Evolutionary conservation across 768 basidiomycete genomes (phyloP).

Genomic region (Amanita thiersii): DNA sequence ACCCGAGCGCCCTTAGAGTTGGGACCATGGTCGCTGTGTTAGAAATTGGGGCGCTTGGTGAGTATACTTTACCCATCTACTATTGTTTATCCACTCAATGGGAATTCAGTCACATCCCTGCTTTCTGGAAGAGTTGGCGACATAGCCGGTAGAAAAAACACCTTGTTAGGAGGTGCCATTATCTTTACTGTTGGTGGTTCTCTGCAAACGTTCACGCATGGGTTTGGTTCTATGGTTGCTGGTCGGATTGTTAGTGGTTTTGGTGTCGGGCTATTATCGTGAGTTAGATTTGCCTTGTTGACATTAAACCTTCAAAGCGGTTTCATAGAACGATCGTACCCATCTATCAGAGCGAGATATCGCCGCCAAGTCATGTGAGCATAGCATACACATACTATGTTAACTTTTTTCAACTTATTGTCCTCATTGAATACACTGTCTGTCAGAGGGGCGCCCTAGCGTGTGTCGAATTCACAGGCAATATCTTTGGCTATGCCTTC

Average conservation of each 20-base stretch:
- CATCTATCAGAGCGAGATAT: conserved; percentile 88
- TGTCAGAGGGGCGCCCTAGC: conserved; percentile 73
- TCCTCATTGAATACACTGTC: neutral
- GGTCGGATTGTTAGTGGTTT: conserved; percentile 46
- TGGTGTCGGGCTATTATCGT: conserved; percentile 77
- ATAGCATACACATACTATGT: conserved; percentile 12
- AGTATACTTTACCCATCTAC: conserved; percentile 13
- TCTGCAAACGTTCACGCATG: conserved; percentile 64
- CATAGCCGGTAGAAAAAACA: conserved; percentile 64
- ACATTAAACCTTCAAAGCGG: neutral
- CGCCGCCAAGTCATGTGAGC: conserved; percentile 74
- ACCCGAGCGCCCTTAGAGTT: conserved; percentile 56
- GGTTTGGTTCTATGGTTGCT: conserved; percentile 28
- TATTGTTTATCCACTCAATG: neutral
- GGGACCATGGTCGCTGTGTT: conserved; percentile 90
- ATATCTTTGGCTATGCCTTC: conserved; percentile 76
- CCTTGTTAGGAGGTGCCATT: conserved; percentile 64
- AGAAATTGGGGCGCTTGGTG: conserved; percentile 81
- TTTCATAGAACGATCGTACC: conserved; percentile 68
- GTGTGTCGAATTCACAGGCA: conserved; percentile 88
- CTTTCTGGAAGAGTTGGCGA: conserved; percentile 77
- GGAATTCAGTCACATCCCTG: conserved; percentile 57
- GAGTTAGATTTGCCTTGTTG: conserved; percentile 18
- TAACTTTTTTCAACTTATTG: neutral
- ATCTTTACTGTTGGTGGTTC: conserved; percentile 73